A percentile compares a stretch with the other conserved stretches of the same genome.
These are phyloP conservation scores for Agaricales sp. DNA, from an alignment of 1,284 basidiomycete genomes.

Conservation along the genomic window DNA sequence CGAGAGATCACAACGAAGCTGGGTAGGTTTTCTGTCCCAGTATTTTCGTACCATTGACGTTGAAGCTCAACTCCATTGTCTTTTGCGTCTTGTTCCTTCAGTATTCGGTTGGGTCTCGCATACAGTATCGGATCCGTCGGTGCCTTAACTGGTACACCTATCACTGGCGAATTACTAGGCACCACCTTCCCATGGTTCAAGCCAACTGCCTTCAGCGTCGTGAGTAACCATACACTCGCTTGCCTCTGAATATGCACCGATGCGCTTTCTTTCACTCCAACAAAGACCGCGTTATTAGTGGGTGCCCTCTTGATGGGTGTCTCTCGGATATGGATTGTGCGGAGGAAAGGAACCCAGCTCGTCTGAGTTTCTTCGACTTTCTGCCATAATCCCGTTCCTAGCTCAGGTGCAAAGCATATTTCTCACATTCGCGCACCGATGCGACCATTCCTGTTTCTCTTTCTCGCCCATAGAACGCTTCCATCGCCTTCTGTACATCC, in stretches of 20 bases:
- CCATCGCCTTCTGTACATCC: too few species aligned
- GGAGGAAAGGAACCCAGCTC: not conserved
- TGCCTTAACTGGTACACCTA: conserved; percentile 12
- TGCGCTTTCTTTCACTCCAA: too few species aligned
- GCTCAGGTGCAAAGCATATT: too few species aligned
- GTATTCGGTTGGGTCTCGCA: conserved; percentile 12
- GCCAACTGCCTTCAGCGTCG: conserved; percentile 11
- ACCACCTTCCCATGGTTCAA: conserved; percentile 10
- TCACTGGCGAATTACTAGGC: conserved; percentile 12
- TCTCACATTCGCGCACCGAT: too few species aligned
- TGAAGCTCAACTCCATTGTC: not conserved
- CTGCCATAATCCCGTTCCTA: too few species aligned
- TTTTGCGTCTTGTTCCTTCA: conserved; percentile 1
- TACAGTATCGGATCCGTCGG: conserved; percentile 10
- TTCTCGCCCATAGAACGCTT: too few species aligned
- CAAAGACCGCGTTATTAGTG: not conserved
- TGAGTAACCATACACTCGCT: too few species aligned
- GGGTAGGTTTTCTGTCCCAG: too few species aligned
- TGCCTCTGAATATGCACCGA: too few species aligned
- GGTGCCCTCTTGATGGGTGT: not conserved
- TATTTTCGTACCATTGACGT: too few species aligned
- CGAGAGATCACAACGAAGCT: conserved; percentile 9
- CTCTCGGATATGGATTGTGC: not conserved
- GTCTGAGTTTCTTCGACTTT: not conserved
- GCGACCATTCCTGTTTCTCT: too few species aligned